phyloP scores from a whole-genome alignment of 228 moss, liverwort and hornwort species.

The Sphagnum fallax region DNA sequence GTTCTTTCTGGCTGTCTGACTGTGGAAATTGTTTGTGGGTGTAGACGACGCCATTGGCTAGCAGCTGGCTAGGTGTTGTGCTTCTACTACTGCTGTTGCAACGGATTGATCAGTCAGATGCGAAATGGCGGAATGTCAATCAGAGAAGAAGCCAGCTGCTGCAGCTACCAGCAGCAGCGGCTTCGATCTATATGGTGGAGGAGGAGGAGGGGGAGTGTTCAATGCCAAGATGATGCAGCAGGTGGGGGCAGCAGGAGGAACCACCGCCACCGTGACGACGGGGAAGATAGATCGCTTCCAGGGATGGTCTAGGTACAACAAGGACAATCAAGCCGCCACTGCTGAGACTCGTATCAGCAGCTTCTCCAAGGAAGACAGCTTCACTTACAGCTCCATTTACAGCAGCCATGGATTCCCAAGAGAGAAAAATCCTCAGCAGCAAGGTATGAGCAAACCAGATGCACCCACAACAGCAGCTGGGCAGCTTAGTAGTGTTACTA shows the following conservation, averaged over 20 bases:
- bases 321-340: slow-evolving; percentile 5
- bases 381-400: slow-evolving; percentile 9
- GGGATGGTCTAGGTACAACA: slow-evolving; percentile 50
- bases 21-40: no score
- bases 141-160: slow-evolving; percentile 27
- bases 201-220: slow-evolving; percentile 13
- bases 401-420: not conserved
- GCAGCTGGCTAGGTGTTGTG: no score
- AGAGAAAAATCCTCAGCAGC: not conserved
- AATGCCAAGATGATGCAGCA: slow-evolving; percentile 40
- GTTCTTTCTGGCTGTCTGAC: no score
- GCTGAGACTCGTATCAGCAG: slow-evolving; percentile 43
- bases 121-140: slow-evolving; percentile 38
- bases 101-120: slow-evolving; percentile 17
- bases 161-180: slow-evolving; percentile 10
- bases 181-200: slow-evolving; percentile 40
- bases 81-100: no score
- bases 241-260: slow-evolving; percentile 17
- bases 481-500: not conserved
- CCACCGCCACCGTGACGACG: not conserved
- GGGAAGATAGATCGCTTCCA: slow-evolving; percentile 69
- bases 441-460: slow-evolving; percentile 14
- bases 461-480: not conserved
- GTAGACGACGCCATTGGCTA: no score
- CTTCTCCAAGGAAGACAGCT: slow-evolving; percentile 32